Base-by-base conservation (phyloP, 1,284 basidiomycete species). In the Cutaneotrichosporon cutaneum region DNA sequence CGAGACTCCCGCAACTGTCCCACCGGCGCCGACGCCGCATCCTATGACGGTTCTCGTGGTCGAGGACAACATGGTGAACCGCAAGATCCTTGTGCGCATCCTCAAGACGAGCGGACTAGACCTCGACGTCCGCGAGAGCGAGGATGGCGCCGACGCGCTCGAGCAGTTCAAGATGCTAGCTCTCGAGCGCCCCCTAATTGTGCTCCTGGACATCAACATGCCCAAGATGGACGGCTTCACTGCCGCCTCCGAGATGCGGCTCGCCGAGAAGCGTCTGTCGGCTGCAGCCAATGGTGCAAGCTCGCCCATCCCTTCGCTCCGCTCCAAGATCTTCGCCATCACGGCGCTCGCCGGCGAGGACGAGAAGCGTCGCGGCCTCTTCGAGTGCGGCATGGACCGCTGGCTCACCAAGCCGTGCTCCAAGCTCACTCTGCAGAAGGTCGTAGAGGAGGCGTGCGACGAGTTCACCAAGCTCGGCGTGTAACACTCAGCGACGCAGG, bases 121-220 rank as follows among this genome's bases (percentile, higher is more conserved):
- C 11, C 63, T 74, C 35, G 68, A 75, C 18, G 68, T 75, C 47
- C 47, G 57, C 51, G 76, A 78, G 61, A 75, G 77, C 1, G 73
- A 67, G 24, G 76, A 79, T 66, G 77, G 77, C 11, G 57, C 70
- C 5, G 73, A 70, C 32, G 77, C 77, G 27, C 71, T 79, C 2
- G 66, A 71, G 16, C 65, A 59, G 27, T 79, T 79, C 66, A 63
- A 64, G 45, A 48, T 66, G 6, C 69, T 77, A 35, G 22, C 45
- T 8, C 22, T 24, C 45, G 57, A 48, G 16, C 13, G 32, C 3
- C 70, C 69, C 3, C 63, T 51, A 9, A 70, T 73, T n/a, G 72
- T 77, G 10, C 63, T 79, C 13, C 68, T 78, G 16, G 77, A 79
- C 58, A 78, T 79, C 62, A 79, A 77, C 62, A 79, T 79, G 77